Evolutionary conservation across 2,329 filamentous ascomycete genomes (phyloP).

Genomic region (Penicillium palitans): DNA sequence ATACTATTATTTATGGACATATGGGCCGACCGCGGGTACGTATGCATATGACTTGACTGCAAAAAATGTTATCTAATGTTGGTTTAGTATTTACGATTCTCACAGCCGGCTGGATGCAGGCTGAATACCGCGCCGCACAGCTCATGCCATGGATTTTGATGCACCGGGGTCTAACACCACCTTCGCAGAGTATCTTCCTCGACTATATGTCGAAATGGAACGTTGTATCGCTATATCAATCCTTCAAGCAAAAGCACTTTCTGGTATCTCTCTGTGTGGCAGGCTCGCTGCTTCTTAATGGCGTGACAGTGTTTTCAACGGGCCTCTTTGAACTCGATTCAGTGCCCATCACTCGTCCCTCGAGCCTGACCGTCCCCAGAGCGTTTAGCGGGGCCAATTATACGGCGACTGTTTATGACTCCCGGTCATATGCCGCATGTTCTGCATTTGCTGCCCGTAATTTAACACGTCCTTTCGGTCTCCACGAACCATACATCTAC

Average conservation of each 20-base stretch:
- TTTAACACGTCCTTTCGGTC: slow-evolving; percentile 2
- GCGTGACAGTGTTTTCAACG: slow-evolving; percentile 7
- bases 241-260: slow-evolving; percentile 12
- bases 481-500: slow-evolving; percentile 1
- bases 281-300: slow-evolving; percentile 4
- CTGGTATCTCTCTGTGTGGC: slow-evolving; percentile 12
- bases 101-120: slow-evolving; percentile 9
- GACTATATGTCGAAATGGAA: slow-evolving; percentile 16
- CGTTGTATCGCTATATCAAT: slow-evolving; percentile 7
- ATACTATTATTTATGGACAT: slow-evolving; percentile 11
- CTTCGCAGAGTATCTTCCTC: slow-evolving; percentile 12
- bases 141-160: slow-evolving; percentile 19
- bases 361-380: neutral
- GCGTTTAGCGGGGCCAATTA: neutral
- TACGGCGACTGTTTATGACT: neutral
- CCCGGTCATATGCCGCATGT: neutral
- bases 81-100: slow-evolving; percentile 12
- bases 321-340: slow-evolving; percentile 5
- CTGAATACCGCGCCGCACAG: slow-evolving; percentile 15
- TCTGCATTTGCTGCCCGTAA: neutral
- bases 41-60: neutral
- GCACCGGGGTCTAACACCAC: slow-evolving; percentile 1
- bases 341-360: neutral
- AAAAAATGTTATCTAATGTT: neutral
- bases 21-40: slow-evolving; percentile 15